Conservation (phyloP, 2,329 filamentous ascomycete genomes). For the Capronia epimyces region DNA sequence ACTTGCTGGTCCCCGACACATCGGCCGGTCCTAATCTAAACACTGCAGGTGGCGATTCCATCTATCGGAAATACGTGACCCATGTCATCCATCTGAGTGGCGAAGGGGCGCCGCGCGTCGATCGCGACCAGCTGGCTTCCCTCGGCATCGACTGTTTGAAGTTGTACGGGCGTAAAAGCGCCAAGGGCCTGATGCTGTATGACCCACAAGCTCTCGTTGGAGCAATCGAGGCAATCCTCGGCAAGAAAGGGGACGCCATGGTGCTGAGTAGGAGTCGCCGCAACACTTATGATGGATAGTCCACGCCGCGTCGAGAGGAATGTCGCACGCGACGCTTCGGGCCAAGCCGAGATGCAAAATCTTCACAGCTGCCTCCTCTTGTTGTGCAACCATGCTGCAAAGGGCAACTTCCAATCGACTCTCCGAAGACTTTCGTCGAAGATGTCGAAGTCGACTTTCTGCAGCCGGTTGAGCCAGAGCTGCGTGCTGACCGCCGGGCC, state of each 20-base stretch:
- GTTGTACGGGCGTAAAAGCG: constrained; percentile 63
- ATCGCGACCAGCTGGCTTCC: constrained; percentile 21
- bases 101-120: constrained; percentile 25
- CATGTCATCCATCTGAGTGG: constrained; percentile 29
- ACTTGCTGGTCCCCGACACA: constrained; percentile 12
- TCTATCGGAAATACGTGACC: constrained; percentile 28
- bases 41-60: constrained; percentile 8
- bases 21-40: constrained; percentile 1
- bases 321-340: background rate
- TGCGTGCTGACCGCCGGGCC: constrained; percentile 66
- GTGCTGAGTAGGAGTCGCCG: constrained; percentile 46
- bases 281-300: constrained; percentile 49
- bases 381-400: constrained; percentile 63
- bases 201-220: constrained; percentile 69
- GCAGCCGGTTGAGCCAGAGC: constrained; percentile 70
- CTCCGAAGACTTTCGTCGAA: constrained; percentile 58
- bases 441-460: constrained; percentile 80
- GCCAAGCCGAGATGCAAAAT: background rate
- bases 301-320: background rate
- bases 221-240: constrained; percentile 71
- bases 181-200: constrained; percentile 58
- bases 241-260: constrained; percentile 54
- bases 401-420: constrained; percentile 79
- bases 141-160: constrained; percentile 63
- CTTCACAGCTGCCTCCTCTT: constrained; percentile 47